A percentile compares a stretch with the other conserved stretches of the same genome.
Evolutionary conservation across 805 yeast genomes (phyloP).

Genomic region (Komagataella phaffii): DNA sequence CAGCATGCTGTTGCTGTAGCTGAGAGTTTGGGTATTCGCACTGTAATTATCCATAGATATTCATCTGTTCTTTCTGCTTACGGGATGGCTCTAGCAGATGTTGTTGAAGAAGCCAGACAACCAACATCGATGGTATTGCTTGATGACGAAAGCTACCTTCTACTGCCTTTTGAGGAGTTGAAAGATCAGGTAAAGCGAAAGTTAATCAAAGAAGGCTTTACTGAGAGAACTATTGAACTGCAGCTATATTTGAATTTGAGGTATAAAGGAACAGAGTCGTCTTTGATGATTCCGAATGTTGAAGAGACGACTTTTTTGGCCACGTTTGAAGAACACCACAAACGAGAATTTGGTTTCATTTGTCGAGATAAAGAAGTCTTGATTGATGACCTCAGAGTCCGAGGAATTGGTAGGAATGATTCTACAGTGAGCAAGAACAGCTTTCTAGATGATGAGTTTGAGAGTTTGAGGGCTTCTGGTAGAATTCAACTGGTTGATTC

Average conservation of each 20-base stretch:
- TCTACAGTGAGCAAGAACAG: conserved; percentile 7
- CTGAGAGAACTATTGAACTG: conserved; percentile 25
- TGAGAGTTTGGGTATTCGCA: conserved; percentile 48
- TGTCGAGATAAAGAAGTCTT: conserved; percentile 13
- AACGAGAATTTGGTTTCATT: conserved; percentile 19
- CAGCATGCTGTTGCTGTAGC: conserved; percentile 80
- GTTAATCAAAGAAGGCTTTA: conserved; percentile 40
- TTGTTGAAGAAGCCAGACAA: conserved; percentile 66
- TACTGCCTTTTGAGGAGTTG: conserved; percentile 31
- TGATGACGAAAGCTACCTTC: conserved; percentile 20
- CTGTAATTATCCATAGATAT: conserved; percentile 64
- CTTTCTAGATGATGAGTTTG: conserved; percentile 37
- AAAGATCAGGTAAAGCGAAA: conserved; percentile 24
- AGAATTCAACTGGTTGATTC: conserved; percentile 11
- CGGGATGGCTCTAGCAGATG: conserved; percentile 81
- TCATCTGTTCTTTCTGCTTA: conserved; percentile 80
- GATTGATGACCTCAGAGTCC: conserved; percentile 32
- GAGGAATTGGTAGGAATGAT: conserved; percentile 53
- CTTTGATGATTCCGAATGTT: conserved; percentile 46
- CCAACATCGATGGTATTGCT: conserved; percentile 42
- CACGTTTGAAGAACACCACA: conserved; percentile 14
- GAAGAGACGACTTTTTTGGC: conserved; percentile 10
- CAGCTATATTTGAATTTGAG: conserved; percentile 68
- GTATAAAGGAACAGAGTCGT: conserved; percentile 84
- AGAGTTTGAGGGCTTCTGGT: conserved; percentile 14